Percentiles rank a stretch among this genome's conserved stretches.
phyloP scores from a whole-genome alignment of 305 asterid species.

The Fraxinus sp. region DNA sequence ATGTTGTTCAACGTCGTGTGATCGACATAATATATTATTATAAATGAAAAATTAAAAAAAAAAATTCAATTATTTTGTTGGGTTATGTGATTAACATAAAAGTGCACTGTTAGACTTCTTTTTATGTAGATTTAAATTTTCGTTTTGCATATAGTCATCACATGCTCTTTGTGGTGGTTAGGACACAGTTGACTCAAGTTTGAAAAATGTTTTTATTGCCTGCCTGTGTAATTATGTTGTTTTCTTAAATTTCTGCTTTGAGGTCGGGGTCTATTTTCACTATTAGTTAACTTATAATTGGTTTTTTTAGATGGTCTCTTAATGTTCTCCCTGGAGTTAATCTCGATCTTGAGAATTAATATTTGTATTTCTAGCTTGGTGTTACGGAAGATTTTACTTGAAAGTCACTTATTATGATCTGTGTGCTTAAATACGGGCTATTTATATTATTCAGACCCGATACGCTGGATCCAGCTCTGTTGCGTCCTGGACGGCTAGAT shows the following conservation, averaged over 20 bases:
- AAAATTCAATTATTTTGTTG: not conserved
- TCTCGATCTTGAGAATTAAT: not conserved
- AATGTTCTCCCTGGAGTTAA: not conserved
- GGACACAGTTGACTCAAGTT: not conserved
- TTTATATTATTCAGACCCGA: slow-evolving; percentile 58
- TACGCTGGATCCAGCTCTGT: slow-evolving; percentile 87
- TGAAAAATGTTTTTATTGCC: not conserved
- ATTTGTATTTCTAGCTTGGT: not conserved
- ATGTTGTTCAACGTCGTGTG: not conserved
- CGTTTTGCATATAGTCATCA: not conserved
- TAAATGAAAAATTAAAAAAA: no score
- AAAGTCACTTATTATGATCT: not conserved
- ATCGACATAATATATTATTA: no score
- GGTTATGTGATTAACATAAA: not conserved
- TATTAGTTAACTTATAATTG: not conserved
- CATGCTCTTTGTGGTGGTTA: not conserved
- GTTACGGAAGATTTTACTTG: not conserved
- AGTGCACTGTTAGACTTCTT: not conserved
- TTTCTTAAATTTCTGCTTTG: not conserved
- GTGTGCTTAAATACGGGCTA: not conserved
- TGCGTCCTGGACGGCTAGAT: slow-evolving; percentile 90
- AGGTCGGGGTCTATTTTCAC: not conserved
- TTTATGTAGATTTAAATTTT: not conserved
- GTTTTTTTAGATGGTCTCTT: not conserved
- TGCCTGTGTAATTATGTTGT: not conserved